Evolutionary conservation across 805 yeast genomes (phyloP), one percentile per base, ranked within the genome.

Genomic region (Jamesozyma jinghongensis): DNA sequence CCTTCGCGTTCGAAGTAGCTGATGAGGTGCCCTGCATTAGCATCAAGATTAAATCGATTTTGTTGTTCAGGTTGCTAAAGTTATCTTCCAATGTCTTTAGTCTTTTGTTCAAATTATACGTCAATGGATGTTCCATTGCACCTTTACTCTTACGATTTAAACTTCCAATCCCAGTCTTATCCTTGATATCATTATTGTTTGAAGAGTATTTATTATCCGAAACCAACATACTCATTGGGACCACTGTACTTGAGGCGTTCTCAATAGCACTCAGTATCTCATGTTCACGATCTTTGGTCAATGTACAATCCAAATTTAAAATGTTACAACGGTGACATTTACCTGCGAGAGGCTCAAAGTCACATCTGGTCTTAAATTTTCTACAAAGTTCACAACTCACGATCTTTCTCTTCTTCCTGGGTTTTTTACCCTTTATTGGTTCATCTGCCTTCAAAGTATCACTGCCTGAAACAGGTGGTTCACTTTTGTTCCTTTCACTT

Each of bases 301-400:
- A 49, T 0, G 79, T 72, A 45, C 83, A 77, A 0, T 62, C 66
- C 7, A 74, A 49, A 33, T 69, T 56, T 31, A 76, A 50, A 22
- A 74, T 65, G 33, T 57, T 61, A 46, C 83, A 77, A 22, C 81
- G 61, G 41, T 72, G 73, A 48, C 82, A 77, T 46, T 68, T 67
- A 4, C 65, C 67, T 11, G 54, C 51, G 2, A 59, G 50, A 0
- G 67, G 65, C 32, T 71, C 73, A 47, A 66, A 69, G 43, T 72
- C 78, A 53, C 83, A 77, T 42, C 79, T 65, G 1, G 81, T 76
- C 52, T 77, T 77, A 43, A 74, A 63, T 50, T 67, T 71, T 12
- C 81, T 62, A 46, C 83, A 77, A 13, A 67, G 62, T 12, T 62
- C 63, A 53, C 83, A 77, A 54, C 66, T 73, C 29, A 62, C 66